phyloP scores from a whole-genome alignment of 1,284 basidiomycete genomes.

The Fomitiporia mediterranea region DNA sequence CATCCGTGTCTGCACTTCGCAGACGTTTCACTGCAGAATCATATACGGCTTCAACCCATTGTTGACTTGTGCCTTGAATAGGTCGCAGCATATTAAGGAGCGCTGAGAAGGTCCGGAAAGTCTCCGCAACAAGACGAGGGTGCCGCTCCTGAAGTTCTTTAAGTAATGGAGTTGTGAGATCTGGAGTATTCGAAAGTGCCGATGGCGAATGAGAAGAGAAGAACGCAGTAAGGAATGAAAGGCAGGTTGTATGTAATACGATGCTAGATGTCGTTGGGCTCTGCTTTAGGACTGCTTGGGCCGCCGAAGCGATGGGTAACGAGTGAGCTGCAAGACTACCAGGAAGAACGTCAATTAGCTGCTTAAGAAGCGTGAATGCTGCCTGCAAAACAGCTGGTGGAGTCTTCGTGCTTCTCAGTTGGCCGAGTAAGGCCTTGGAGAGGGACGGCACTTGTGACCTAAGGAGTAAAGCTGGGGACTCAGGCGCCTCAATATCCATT shows the following conservation, averaged over 20 bases:
- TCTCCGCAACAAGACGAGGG: slow-evolving; percentile 74
- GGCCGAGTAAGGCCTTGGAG: slow-evolving; percentile 78
- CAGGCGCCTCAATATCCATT: slow-evolving; percentile 76
- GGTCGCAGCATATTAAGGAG: slow-evolving; percentile 62
- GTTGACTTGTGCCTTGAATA: slow-evolving; percentile 40
- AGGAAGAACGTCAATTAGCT: slow-evolving; percentile 75
- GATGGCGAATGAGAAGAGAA: slow-evolving; percentile 76
- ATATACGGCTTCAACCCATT: slow-evolving; percentile 71
- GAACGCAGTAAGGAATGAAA: slow-evolving; percentile 83
- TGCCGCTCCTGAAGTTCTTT: slow-evolving; percentile 51
- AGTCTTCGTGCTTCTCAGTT: slow-evolving; percentile 68
- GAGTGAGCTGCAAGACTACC: slow-evolving; percentile 79
- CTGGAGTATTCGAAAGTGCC: slow-evolving; percentile 64
- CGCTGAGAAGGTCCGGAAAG: slow-evolving; percentile 76
- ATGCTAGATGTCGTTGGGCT: slow-evolving; percentile 65
- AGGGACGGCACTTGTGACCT: slow-evolving; percentile 72
- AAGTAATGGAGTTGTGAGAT: slow-evolving; percentile 43
- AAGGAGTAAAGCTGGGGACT: slow-evolving; percentile 44
- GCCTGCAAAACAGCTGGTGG: slow-evolving; percentile 77
- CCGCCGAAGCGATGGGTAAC: slow-evolving; percentile 53
- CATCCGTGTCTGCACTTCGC: slow-evolving; percentile 80
- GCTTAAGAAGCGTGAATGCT: slow-evolving; percentile 76
- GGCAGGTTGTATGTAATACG: slow-evolving; percentile 70
- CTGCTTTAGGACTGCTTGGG: slow-evolving; percentile 59
- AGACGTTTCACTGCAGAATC: slow-evolving; percentile 69